phyloP scores from a whole-genome alignment of 2,329 filamentous ascomycete species.

The Claviceps sp. region DNA sequence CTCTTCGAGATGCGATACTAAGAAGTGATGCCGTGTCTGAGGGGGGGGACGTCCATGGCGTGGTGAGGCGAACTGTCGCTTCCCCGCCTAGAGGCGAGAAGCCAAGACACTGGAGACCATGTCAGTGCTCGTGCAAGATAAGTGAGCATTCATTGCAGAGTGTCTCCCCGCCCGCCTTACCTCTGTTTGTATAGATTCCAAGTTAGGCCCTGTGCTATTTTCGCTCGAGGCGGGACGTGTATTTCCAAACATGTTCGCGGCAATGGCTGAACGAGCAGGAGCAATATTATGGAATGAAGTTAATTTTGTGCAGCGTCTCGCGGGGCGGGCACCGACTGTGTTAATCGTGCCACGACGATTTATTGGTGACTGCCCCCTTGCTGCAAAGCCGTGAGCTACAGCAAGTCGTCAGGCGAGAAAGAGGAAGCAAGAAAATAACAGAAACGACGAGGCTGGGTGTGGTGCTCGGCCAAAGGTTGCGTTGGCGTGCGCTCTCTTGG shows the following conservation, averaged over 20 bases:
- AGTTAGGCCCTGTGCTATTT: conserved; percentile 43
- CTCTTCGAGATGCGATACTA: conserved; percentile 65
- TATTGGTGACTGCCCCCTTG: not conserved
- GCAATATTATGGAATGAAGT: conserved; percentile 13
- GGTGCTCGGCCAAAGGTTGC: not conserved
- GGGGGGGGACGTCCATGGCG: conserved; percentile 65
- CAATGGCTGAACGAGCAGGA: conserved; percentile 15
- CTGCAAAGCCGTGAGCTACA: not conserved
- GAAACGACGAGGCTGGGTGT: not conserved
- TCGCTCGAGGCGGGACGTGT: conserved; percentile 29
- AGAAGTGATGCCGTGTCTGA: conserved; percentile 69
- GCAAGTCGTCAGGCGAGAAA: not conserved
- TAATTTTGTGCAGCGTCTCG: not conserved
- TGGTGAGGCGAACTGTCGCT: conserved; percentile 67
- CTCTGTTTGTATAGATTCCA: conserved; percentile 73
- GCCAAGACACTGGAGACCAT: conserved; percentile 48
- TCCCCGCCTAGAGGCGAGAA: conserved; percentile 73
- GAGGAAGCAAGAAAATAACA: not conserved
- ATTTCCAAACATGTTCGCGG: conserved; percentile 44
- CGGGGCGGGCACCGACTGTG: not conserved
- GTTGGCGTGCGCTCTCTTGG: not conserved
- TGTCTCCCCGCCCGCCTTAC: conserved; percentile 27
- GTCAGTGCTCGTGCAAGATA: not conserved
- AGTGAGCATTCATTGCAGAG: not conserved
- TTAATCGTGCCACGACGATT: not conserved